phyloP scores from a whole-genome alignment of 1,284 basidiomycete species.

The Tilletiaria anomala region DNA sequence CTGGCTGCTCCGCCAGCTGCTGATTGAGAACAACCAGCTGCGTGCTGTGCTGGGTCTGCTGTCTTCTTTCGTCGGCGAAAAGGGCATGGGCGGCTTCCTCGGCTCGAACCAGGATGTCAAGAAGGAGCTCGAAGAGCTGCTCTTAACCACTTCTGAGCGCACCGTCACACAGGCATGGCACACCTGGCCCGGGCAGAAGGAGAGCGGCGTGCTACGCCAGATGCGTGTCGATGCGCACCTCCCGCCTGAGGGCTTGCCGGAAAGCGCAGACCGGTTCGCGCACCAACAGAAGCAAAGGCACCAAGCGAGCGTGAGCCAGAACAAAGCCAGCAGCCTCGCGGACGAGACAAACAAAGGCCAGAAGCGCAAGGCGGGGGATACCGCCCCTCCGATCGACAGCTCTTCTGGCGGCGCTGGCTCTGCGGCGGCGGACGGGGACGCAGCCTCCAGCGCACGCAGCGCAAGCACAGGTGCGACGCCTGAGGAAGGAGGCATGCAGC shows the following conservation, averaged over 20 bases:
- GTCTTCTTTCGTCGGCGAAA: constrained; percentile 21
- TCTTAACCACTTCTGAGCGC: constrained; percentile 19
- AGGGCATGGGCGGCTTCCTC: constrained; percentile 18
- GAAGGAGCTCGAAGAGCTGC: constrained; percentile 14
- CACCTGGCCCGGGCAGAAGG: constrained; percentile 26
- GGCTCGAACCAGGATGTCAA: constrained; percentile 14
- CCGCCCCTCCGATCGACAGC: too few species aligned
- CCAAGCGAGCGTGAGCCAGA: too few species aligned
- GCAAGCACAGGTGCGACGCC: too few species aligned
- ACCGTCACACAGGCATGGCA: constrained; percentile 25
- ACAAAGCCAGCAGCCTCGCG: too few species aligned
- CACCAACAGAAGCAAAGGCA: too few species aligned
- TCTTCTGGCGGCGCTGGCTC: too few species aligned
- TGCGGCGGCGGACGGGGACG: too few species aligned
- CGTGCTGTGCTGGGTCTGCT: constrained; percentile 18
- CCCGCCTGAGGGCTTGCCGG: constrained; percentile 25
- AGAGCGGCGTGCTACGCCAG: constrained; percentile 21
- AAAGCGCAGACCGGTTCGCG: constrained; percentile 6
- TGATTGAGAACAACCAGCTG: constrained; percentile 28
- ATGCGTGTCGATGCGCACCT: constrained; percentile 25
- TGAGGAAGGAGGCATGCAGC: too few species aligned
- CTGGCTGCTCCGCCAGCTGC: constrained; percentile 16
- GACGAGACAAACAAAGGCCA: too few species aligned
- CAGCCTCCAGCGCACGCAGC: too few species aligned
- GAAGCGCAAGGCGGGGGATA: too few species aligned